Evolutionary conservation across 345 rosid species (phyloP), one percentile per base, ranked within the genome.

Genomic region (Gossypium australe): DNA sequence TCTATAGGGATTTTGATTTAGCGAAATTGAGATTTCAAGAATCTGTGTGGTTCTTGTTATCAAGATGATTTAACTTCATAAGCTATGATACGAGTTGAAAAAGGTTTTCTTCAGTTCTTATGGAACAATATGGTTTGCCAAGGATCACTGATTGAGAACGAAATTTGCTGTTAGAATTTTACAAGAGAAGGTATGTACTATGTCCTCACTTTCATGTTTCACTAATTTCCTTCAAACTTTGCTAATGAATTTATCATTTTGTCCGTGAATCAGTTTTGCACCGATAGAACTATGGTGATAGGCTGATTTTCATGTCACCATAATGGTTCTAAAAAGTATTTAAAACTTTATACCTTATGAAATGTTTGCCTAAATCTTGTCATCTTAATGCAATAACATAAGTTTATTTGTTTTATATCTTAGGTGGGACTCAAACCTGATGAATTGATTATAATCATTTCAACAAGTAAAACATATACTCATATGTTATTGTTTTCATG

Each of bases 101-200:
- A 62, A 68, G 47, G 67, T 55, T 70, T 74, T 65, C 61, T 58
- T 59, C 60, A 60, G 65, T 73, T 66, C 38, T 29, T 63, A 20
- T 52, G 59, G 70, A 41, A 72, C 56, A 25, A 73, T 38, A n/a
- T 78, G 69, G 69, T 59, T 78, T 62, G 22, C 70, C 44, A 55
- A 59, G 70, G 67, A 69, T 43, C 49, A 16, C 47, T 78, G 45
- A 77, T 16, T 66, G 72, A 75, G 62, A 65, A 59, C 47, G 67
- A 27, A 73, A 12, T 66, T 77, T 67, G 65, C 78, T 44, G 62
- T 58, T 79, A 77, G 77, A 71, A 70, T 41, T 58, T 71, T 34
- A 45, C 61, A 41, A 56, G 34, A 22, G 45, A 75, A 73, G 83
- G 82, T 80, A 70, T 67, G 41, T n/a, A 6, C 27, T 11, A 52